Evolutionary conservation across 768 basidiomycete genomes (phyloP).

Genomic region (Suillus tomentosus): DNA sequence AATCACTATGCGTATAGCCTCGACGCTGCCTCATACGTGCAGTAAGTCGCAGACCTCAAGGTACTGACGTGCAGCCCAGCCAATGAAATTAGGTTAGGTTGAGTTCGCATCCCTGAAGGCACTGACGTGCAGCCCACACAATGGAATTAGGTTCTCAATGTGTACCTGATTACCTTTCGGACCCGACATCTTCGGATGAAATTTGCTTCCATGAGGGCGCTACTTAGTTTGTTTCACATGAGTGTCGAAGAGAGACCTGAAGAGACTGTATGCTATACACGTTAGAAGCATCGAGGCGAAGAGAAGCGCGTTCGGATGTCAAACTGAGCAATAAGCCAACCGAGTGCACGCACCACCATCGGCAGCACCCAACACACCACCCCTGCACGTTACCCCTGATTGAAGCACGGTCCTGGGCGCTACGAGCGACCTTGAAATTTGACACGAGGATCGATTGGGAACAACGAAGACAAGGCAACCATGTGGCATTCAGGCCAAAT

Average conservation of each 20-base stretch:
- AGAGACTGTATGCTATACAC: not conserved
- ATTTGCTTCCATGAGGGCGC: not conserved
- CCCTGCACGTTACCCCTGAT: not conserved
- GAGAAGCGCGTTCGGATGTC: too few relatives aligned
- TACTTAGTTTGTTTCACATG: not conserved
- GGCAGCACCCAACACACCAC: too few relatives aligned
- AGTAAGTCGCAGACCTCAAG: not conserved
- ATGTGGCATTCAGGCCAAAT: not conserved
- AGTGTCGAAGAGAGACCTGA: not conserved
- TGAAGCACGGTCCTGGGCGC: not conserved
- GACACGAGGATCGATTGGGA: not conserved
- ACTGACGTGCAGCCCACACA: not conserved
- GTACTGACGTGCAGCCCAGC: not conserved
- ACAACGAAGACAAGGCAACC: constrained; percentile 4
- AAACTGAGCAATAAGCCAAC: not conserved
- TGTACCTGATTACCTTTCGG: not conserved
- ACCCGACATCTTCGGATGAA: not conserved
- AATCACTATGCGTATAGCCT: constrained; percentile 1
- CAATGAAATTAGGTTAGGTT: too few relatives aligned
- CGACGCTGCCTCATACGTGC: too few relatives aligned
- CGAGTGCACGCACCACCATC: not conserved
- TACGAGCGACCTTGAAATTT: not conserved
- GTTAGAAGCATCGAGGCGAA: not conserved
- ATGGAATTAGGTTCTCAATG: too few relatives aligned
- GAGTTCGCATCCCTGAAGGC: not conserved